Evolutionary conservation across 257 asterid species (phyloP), one percentile per base, ranked within the genome.

Genomic region (Petrea volubilis): DNA sequence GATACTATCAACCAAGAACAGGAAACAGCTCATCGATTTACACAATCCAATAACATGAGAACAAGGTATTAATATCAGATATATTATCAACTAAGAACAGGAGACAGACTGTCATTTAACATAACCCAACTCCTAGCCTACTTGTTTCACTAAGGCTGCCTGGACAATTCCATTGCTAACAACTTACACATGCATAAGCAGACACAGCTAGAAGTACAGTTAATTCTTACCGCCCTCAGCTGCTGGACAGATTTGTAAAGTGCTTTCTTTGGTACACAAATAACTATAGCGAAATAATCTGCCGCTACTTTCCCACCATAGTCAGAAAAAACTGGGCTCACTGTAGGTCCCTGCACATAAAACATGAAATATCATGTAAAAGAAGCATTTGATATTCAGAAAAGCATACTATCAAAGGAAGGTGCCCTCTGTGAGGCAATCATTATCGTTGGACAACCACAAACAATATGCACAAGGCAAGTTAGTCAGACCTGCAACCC

Each of bases 211-310:
- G 25, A 70, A 46, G 63, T 9, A 55, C 14, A 80, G 70, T 20
- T 25, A 12, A 64, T 18, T 55, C 95, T 91, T 78, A 91, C 99
- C 96, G 80, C 90, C 71, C 99, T 86, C 73, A 95, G 85, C 92
- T 95, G 94, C 81, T 81, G 91, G 74, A 95, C 96, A 62, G 96
- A 95, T 73, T 84, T 82, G 92, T 95, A 95, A 64, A 95, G 90
- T 20, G 81, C 94, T 71, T 92, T 84, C 84, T 92, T 88, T 33
- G 98, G 99, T 65, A 92, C 96, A 57, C 99, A 95, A 47, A 95
- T 87, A 58, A 92, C 98, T 53, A 95, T 77, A 43, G 99, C 99
- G 75, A 79, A 95, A 75, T 88, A 92, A 79, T 90, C 94, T 46
- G 88, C 74, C 13, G 69, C 52, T 36, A 80, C 92, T 70, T 59